phyloP scores from a whole-genome alignment of 78 protist genomes.

The Bodo saltans region DNA sequence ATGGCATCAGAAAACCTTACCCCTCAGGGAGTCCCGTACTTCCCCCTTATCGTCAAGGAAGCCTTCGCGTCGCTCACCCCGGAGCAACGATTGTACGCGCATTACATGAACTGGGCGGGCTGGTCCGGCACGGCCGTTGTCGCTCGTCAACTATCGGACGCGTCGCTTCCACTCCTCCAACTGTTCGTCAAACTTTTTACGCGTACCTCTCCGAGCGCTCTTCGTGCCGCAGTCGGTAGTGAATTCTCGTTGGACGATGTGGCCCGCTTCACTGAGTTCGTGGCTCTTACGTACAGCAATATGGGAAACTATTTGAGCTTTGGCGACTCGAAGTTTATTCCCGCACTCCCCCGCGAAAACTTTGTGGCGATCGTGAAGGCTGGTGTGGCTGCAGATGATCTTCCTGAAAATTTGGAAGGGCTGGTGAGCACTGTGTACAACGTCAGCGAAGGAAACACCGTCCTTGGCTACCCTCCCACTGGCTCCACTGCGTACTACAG shows the following conservation, averaged over 20 bases:
- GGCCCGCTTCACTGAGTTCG: not conserved
- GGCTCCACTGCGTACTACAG: constrained; percentile 55
- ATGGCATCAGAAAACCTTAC: no score
- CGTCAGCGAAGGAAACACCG: not conserved
- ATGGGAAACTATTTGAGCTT: constrained; percentile 70
- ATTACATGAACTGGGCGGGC: constrained; percentile 40
- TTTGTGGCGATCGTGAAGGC: constrained; percentile 5
- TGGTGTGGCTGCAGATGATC: not conserved
- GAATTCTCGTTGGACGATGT: not conserved
- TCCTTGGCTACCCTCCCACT: constrained; percentile 4
- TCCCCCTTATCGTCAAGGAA: constrained; percentile 5
- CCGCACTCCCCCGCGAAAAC: not conserved
- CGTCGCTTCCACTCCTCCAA: constrained; percentile 40
- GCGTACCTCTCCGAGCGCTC: not conserved
- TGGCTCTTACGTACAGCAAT: constrained; percentile 56
- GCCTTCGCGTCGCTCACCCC: constrained; percentile 54
- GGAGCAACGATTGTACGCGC: constrained; percentile 53
- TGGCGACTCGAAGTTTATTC: constrained; percentile 71
- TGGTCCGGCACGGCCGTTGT: constrained; percentile 52
- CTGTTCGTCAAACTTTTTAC: constrained; percentile 45
- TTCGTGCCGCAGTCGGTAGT: constrained; percentile 23
- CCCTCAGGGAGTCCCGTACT: not conserved
- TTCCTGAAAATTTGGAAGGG: no score
- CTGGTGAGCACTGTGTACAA: not conserved
- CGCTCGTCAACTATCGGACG: constrained; percentile 59